phyloP scores from a whole-genome alignment of 1,284 basidiomycete species.

The Cutaneotrichosporon spelunceum region DNA sequence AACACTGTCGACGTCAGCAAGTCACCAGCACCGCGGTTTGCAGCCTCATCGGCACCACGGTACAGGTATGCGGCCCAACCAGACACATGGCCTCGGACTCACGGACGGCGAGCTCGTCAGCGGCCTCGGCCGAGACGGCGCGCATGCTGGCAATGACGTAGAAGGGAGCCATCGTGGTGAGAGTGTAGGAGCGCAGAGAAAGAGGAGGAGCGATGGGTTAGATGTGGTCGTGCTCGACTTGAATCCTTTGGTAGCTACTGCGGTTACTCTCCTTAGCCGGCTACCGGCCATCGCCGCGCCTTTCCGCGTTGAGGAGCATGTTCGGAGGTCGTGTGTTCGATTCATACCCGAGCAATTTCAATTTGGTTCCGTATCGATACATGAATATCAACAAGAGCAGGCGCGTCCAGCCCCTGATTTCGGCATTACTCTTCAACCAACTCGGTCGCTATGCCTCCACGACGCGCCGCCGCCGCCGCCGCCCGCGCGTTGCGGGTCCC shows the following conservation, averaged over 20 bases:
- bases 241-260: no score
- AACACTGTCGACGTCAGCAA: not conserved
- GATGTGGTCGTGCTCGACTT: not conserved
- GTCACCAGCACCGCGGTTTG: no score
- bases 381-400: not conserved
- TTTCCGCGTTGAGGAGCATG: no score
- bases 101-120: conserved; percentile 1
- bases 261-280: no score
- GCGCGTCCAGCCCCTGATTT: not conserved
- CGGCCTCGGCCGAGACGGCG: conserved; percentile 1
- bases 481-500: not conserved
- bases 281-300: no score
- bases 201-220: not conserved
- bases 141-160: conserved; percentile 7
- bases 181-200: no score
- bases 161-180: conserved; percentile 4
- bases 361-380: conserved; percentile 12
- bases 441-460: not conserved
- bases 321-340: not conserved
- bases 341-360: no score
- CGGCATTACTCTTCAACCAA: not conserved
- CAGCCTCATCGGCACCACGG: no score
- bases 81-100: no score
- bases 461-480: conserved; percentile 9
- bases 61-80: no score